Conservation (phyloP, 1,284 basidiomycete genomes). For the Pseudozyma sp. region DNA sequence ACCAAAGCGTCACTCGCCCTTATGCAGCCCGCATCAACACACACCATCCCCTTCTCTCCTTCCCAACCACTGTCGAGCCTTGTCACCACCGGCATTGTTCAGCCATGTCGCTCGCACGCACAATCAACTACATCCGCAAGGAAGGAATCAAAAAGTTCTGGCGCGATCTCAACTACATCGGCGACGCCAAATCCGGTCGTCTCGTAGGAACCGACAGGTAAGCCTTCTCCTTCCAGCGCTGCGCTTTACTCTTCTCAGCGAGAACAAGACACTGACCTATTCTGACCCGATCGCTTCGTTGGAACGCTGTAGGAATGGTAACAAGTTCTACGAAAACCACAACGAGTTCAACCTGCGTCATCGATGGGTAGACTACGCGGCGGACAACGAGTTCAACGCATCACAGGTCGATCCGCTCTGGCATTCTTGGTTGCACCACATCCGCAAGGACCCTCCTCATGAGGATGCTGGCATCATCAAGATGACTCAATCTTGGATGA, state of each 20-base stretch:
- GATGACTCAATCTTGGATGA: constrained; percentile 59
- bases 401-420: constrained; percentile 65
- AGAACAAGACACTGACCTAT: neutral
- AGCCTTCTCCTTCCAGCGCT: constrained; percentile 1
- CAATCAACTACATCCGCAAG: constrained; percentile 61
- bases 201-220: constrained; percentile 65
- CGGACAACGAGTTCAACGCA: constrained; percentile 61
- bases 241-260: neutral
- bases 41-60: too few species aligned
- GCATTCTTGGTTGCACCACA: constrained; percentile 67
- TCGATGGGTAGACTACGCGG: constrained; percentile 66
- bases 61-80: too few species aligned
- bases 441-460: constrained; percentile 57
- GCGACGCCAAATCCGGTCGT: constrained; percentile 66
- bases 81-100: neutral
- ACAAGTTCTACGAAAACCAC: constrained; percentile 67
- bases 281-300: neutral
- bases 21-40: too few species aligned
- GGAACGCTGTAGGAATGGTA: constrained; percentile 51
- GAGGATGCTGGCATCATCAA: constrained; percentile 48
- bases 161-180: constrained; percentile 66
- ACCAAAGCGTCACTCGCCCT: too few species aligned
- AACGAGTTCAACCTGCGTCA: constrained; percentile 62
- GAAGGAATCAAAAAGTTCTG: constrained; percentile 63
- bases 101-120: constrained; percentile 63